Conservation (phyloP, 192 early-diverging fungal species). For the Gigaspora rosea region DNA sequence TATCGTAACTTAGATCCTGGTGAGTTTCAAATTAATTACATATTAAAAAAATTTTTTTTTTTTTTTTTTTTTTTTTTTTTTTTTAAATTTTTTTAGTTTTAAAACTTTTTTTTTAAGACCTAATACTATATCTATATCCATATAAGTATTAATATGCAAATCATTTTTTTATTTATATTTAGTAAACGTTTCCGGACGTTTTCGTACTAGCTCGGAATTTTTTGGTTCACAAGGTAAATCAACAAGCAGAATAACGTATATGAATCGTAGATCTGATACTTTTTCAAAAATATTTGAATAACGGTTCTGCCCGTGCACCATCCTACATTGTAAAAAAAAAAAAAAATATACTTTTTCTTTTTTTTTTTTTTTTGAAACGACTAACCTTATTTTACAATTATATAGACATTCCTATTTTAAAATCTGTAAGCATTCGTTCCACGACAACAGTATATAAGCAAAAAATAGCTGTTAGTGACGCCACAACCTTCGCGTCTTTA, state of each 20-base stretch:
- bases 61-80: too few species aligned
- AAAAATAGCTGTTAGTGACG: constrained; percentile 13
- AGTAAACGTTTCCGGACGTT: not conserved
- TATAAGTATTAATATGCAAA: not conserved
- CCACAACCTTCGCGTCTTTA: not conserved
- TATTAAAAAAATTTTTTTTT: not conserved
- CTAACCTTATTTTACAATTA: not conserved
- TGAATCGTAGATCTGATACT: not conserved
- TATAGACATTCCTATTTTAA: constrained; percentile 3
- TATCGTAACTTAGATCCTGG: not conserved
- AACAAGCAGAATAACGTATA: not conserved
- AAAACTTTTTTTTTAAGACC: too few species aligned
- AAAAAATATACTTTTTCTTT: not conserved
- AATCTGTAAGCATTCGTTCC: not conserved
- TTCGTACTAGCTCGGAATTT: not conserved
- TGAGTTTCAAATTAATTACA: not conserved
- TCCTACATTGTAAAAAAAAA: not conserved
- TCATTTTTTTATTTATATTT: not conserved
- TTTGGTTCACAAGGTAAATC: not conserved
- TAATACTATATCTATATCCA: too few species aligned
- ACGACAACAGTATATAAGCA: constrained; percentile 7
- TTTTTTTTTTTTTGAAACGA: not conserved
- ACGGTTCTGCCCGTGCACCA: not conserved
- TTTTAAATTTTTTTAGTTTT: too few species aligned
- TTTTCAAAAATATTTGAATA: not conserved